Percentiles rank a stretch among this genome's conserved stretches.
These are phyloP conservation scores for Tephrocybe rancida DNA, from an alignment of 768 basidiomycete genomes.

Conservation along the genomic window DNA sequence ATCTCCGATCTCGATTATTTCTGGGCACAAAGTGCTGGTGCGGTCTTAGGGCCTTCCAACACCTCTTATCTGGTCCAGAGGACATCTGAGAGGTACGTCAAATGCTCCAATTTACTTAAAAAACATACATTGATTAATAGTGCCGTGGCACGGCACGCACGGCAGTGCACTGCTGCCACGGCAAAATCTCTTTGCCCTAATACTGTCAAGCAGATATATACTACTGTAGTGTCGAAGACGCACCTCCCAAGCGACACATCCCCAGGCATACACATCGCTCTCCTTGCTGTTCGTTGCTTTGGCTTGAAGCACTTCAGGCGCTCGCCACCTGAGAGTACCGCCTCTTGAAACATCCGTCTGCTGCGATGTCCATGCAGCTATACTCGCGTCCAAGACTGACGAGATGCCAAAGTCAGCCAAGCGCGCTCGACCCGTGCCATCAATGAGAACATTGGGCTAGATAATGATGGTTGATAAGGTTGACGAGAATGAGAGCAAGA, in stretches of 20 bases:
- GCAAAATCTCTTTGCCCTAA: too few species aligned
- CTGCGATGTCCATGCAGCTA: slow-evolving; percentile 2
- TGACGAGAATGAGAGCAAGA: background rate
- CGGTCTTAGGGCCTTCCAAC: too few species aligned
- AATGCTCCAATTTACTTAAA: too few species aligned
- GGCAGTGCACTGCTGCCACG: too few species aligned
- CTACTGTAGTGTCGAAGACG: background rate
- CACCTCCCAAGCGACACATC: slow-evolving; percentile 6
- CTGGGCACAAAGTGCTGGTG: too few species aligned
- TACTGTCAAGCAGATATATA: too few species aligned
- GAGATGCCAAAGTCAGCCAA: slow-evolving; percentile 8
- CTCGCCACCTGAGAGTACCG: slow-evolving; percentile 2
- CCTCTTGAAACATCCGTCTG: background rate
- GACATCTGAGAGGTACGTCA: too few species aligned
- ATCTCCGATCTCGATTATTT: too few species aligned
- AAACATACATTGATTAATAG: too few species aligned
- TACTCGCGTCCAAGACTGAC: background rate
- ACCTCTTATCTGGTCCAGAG: too few species aligned
- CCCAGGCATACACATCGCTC: slow-evolving; percentile 9
- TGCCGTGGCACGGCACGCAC: too few species aligned
- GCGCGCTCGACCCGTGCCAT: background rate
- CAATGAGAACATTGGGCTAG: background rate
- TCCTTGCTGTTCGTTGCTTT: background rate
- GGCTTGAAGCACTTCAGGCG: background rate
- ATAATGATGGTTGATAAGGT: background rate